Evolutionary conservation across 805 yeast genomes (phyloP).

Genomic region (Lachancea meyersii): DNA sequence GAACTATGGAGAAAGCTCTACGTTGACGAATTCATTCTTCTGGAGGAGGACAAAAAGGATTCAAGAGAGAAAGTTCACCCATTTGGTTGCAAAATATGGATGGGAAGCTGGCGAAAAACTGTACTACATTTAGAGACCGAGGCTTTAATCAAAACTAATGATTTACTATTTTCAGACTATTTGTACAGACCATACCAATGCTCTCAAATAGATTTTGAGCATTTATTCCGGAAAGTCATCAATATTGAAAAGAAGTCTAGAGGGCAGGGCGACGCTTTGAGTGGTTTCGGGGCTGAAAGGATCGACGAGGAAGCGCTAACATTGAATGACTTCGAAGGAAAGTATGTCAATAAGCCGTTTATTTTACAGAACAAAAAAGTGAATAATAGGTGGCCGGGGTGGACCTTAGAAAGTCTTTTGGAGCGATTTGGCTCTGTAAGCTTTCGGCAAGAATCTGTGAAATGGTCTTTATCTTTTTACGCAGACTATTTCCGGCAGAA

Average conservation of each 20-base stretch:
- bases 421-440: conserved; percentile 49
- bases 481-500: conserved; percentile 54
- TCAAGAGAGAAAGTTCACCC: conserved; percentile 21
- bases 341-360: conserved; percentile 56
- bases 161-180: conserved; percentile 64
- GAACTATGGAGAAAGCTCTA: conserved; percentile 73
- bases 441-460: conserved; percentile 81
- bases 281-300: conserved; percentile 43
- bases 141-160: conserved; percentile 40
- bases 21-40: conserved; percentile 25
- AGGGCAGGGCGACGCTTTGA: conserved; percentile 17
- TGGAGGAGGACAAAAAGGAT: conserved; percentile 16
- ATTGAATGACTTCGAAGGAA: conserved; percentile 39
- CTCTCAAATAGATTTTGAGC: conserved; percentile 56
- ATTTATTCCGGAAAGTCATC: conserved; percentile 44
- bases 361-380: conserved; percentile 37
- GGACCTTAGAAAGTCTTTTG: conserved; percentile 50
- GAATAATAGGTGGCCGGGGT: conserved; percentile 52
- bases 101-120: conserved; percentile 76
- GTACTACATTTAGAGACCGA: conserved; percentile 41
- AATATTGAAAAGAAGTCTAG: conserved; percentile 37
- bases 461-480: conserved; percentile 66
- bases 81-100: conserved; percentile 44
- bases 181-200: conserved; percentile 80
- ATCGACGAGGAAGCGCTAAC: conserved; percentile 41